phyloP scores from a whole-genome alignment of 768 basidiomycete species.

The Termitomyces eurrhizus region DNA sequence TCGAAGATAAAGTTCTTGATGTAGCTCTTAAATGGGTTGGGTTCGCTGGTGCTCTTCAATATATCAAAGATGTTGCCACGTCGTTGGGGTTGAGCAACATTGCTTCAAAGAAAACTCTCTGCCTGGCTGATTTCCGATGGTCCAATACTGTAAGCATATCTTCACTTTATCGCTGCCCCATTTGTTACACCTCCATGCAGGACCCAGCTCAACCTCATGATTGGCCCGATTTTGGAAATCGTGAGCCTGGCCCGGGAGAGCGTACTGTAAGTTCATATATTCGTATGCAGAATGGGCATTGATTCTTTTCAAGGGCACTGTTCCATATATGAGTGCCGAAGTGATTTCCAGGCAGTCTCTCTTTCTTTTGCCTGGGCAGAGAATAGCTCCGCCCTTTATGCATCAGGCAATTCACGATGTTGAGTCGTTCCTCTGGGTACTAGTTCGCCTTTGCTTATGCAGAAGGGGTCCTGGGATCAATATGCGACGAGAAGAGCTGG shows the following conservation, averaged over 20 bases:
- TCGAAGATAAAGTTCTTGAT: too few relatives aligned
- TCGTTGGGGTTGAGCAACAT: not conserved
- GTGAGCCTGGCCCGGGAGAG: not conserved
- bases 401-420: slow-evolving; percentile 15
- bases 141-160: not conserved
- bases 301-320: not conserved
- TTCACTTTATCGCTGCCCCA: not conserved
- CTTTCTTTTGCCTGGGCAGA: not conserved
- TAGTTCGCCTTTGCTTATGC: slow-evolving; percentile 15
- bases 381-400: not conserved
- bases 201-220: not conserved
- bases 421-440: slow-evolving; percentile 21
- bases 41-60: not conserved
- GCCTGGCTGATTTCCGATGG: not conserved
- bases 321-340: not conserved
- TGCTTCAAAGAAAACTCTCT: not conserved
- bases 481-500: not conserved
- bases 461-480: slow-evolving; percentile 13
- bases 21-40: not conserved
- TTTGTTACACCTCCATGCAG: not conserved
- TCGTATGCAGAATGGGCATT: not conserved
- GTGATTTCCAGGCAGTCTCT: not conserved
- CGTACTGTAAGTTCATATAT: not conserved
- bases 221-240: not conserved
- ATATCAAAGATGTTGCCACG: not conserved